Percentiles rank a stretch among this genome's conserved stretches.
Conservation (phyloP, 768 basidiomycete species). For the Boletus rubroflammeus region DNA sequence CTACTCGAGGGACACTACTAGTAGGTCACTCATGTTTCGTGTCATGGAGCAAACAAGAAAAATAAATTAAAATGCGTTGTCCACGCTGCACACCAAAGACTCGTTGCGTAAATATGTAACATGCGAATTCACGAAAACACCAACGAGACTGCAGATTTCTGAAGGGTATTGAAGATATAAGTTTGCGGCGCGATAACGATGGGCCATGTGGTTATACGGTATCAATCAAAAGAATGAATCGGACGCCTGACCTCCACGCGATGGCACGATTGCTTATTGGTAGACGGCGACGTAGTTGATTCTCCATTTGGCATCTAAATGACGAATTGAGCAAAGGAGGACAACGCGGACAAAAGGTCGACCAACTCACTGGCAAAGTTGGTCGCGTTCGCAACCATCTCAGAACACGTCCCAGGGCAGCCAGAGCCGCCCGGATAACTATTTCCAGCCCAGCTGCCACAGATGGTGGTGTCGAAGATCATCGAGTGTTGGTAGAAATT, state of each 20-base stretch:
- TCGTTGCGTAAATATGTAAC: not conserved
- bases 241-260: not conserved
- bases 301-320: conserved; percentile 50
- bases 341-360: not conserved
- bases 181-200: not conserved
- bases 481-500: conserved; percentile 52
- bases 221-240: not conserved
- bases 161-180: not conserved
- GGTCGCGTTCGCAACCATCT: conserved; percentile 48
- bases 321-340: not conserved
- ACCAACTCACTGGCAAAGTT: conserved; percentile 48
- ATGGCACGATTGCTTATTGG: conserved; percentile 24
- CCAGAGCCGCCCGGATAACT: conserved; percentile 24
- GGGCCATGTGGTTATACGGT: not conserved
- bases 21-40: no score
- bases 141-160: not conserved
- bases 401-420: conserved; percentile 42
- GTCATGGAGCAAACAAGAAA: no score
- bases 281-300: conserved; percentile 55
- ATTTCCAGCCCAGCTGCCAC: conserved; percentile 28
- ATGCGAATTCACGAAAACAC: not conserved
- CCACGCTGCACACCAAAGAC: not conserved
- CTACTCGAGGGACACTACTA: no score
- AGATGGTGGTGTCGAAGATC: conserved; percentile 37
- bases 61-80: not conserved